Conservation (phyloP, 805 yeast species). For the Metschnikowia gruessii region DNA sequence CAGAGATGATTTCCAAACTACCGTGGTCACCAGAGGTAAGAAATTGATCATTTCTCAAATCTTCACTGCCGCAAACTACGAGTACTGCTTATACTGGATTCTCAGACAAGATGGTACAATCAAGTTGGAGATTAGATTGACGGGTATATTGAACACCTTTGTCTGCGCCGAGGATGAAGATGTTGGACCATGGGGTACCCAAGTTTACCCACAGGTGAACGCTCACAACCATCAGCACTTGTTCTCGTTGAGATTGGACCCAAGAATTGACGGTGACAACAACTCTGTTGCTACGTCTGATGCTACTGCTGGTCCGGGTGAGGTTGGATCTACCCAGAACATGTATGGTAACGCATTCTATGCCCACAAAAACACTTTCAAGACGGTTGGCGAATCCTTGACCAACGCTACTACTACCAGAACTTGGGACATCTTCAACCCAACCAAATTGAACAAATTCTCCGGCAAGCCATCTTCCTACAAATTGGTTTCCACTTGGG, state of each 20-base stretch:
- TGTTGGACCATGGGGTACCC: conserved; percentile 74
- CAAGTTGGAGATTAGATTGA: conserved; percentile 72
- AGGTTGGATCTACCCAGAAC: conserved; percentile 66
- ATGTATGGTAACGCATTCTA: conserved; percentile 76
- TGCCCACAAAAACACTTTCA: conserved; percentile 61
- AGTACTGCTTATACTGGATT: conserved; percentile 80
- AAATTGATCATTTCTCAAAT: conserved; percentile 73
- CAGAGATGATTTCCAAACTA: conserved; percentile 74
- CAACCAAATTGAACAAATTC: conserved; percentile 59
- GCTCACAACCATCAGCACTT: conserved; percentile 88
- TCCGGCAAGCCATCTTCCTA: conserved; percentile 75
- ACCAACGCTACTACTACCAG: conserved; percentile 64
- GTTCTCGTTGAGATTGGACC: conserved; percentile 74
- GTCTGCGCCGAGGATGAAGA: conserved; percentile 62
- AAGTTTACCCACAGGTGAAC: conserved; percentile 74
- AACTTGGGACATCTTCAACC: conserved; percentile 78
- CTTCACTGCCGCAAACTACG: conserved; percentile 85
- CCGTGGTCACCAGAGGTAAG: conserved; percentile 72
- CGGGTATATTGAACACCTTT: conserved; percentile 80
- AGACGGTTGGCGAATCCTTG: conserved; percentile 64
- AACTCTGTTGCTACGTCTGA: conserved; percentile 71
- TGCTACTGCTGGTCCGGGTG: conserved; percentile 56
- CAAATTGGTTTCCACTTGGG: conserved; percentile 72
- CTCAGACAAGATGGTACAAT: conserved; percentile 83
- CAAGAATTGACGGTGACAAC: conserved; percentile 76